A percentile compares a stretch with the other conserved stretches of the same genome.
phyloP scores from a whole-genome alignment of 202 grass and related monocot genomes.

The Musa balbisiana region DNA sequence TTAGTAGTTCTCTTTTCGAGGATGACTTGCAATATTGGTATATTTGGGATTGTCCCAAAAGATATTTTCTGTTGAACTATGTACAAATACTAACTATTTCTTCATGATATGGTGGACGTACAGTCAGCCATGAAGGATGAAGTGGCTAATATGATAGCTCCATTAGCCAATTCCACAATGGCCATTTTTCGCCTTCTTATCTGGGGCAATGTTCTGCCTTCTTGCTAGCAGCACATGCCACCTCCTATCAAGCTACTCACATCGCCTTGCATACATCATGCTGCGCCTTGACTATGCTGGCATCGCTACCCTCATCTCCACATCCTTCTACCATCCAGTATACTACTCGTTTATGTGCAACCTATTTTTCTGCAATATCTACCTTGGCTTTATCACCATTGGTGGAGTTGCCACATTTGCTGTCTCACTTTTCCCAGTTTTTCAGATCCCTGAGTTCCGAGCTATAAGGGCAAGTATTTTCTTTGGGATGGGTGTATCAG shows the following conservation, averaged over 20 bases:
- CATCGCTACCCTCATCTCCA: constrained; percentile 79
- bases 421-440: constrained; percentile 70
- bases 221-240: constrained; percentile 90
- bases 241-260: constrained; percentile 81
- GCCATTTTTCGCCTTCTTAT: constrained; percentile 82
- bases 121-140: constrained; percentile 74
- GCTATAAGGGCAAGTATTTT: constrained; percentile 63
- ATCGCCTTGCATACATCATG: constrained; percentile 83
- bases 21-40: background rate
- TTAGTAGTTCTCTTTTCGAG: too few relatives aligned
- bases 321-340: constrained; percentile 94
- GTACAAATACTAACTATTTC: background rate
- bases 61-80: too few relatives aligned
- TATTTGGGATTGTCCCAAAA: background rate
- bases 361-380: constrained; percentile 88
- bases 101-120: constrained; percentile 15
- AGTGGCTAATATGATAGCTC: constrained; percentile 49
- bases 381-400: constrained; percentile 73
- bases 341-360: too few relatives aligned
- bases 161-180: constrained; percentile 59
- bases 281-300: constrained; percentile 89
- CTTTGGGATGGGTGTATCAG: constrained; percentile 87
- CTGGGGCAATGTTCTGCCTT: constrained; percentile 92
- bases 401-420: constrained; percentile 62
- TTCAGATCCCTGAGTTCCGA: constrained; percentile 79